Base-by-base conservation (phyloP, 2,329 filamentous ascomycete species). In the Simplicillium sp. region DNA sequence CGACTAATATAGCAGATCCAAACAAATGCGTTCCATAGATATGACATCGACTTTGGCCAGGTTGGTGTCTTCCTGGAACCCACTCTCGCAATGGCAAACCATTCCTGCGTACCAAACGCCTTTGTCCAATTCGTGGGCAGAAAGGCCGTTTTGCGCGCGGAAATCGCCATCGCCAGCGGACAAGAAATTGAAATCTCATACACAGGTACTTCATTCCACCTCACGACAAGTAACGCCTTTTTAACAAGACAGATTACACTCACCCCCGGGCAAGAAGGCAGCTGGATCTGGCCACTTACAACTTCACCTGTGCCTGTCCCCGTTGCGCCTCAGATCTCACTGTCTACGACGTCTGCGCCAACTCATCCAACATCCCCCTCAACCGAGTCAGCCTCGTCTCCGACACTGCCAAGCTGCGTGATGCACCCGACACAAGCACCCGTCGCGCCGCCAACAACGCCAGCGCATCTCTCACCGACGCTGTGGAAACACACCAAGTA, bases 121-220 rank as follows among this genome's bases (percentile, higher is more conserved):
- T 62, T 69, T 37, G 71, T 82, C 13, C 66, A 70, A 34, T 80
- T 80, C 39, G 49, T 67, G 32, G 71, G 71, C 4, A 65, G 75
- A 6, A 63, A 57, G 4, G 70, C 74, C 3, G 56, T 70, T 3
- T 55, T 82, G 12, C 64, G 69, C 31, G 72, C 77, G 2, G 64
- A 71, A 40, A 54, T 50, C 16, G 54, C 61, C 3, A 77, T 82
- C 34, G 50, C 62, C 12, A 52, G 61, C 28, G 75, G 67, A 7
- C 68, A 79, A 18, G 73, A 80, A 57, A 68, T 82, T 40, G 67
- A 71, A 43, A 77, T 82, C 29, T 78, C 75, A 2, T 82, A 82
- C 48, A 73, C 77, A 29, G 75, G 77, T 72, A 44, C 63, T 53
- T 15, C 18, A 28, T 44, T 15, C 18, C n/a, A 6, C 14, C n/a